phyloP scores from a whole-genome alignment of 352 stramenopile species.

The Globisporangium canariense region DNA sequence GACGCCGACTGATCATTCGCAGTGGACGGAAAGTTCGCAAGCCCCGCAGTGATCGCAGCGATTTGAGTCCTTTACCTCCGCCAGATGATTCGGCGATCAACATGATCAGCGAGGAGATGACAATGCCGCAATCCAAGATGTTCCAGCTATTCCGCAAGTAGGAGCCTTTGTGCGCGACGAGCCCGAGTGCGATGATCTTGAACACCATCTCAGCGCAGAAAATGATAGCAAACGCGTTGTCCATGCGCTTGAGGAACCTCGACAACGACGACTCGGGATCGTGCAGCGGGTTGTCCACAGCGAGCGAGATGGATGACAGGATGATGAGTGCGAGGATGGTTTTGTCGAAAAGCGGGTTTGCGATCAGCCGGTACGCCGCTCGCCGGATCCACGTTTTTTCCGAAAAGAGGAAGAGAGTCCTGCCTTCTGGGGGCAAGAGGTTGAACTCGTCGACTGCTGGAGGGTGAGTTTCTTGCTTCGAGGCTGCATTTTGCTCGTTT shows the following conservation, averaged over 20 bases:
- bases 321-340: conserved; percentile 81
- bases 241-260: conserved; percentile 48
- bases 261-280: conserved; percentile 46
- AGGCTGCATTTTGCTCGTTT: background rate
- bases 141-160: conserved; percentile 90
- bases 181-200: conserved; percentile 85
- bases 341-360: conserved; percentile 75
- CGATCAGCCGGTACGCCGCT: conserved; percentile 45
- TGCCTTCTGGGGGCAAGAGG: conserved; percentile 18
- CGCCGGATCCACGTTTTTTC: conserved; percentile 36
- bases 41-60: conserved; percentile 76
- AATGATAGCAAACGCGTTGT: conserved; percentile 73
- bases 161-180: conserved; percentile 58
- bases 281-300: conserved; percentile 81
- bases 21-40: conserved; percentile 88
- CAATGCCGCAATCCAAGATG: conserved; percentile 87
- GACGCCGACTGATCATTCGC: conserved; percentile 86
- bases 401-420: conserved; percentile 49
- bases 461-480: background rate
- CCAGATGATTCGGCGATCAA: conserved; percentile 46
- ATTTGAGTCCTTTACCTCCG: conserved; percentile 51
- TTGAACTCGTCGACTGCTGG: conserved; percentile 11
- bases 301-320: conserved; percentile 78
- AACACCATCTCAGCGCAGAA: conserved; percentile 89
- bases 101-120: conserved; percentile 78